Percentiles rank a stretch among this genome's conserved stretches.
Evolutionary conservation across 345 rosid species (phyloP).

Genomic region (Litchi chinensis): DNA sequence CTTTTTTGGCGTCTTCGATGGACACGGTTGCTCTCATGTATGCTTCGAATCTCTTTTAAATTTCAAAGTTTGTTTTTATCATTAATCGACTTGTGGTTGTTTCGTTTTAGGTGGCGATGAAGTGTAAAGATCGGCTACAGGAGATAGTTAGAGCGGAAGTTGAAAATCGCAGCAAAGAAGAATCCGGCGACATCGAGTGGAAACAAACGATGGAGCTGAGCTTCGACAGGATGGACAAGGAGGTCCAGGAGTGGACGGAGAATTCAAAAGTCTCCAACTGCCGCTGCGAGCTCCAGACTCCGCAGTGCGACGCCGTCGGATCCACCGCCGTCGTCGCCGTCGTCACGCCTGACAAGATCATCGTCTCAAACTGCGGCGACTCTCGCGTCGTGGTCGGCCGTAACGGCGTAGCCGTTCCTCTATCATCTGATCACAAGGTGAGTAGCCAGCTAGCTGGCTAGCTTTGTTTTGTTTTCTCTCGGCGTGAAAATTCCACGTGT

Average conservation of each 20-base stretch:
- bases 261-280: conserved; percentile 36
- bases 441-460: background rate
- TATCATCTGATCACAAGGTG: conserved; percentile 84
- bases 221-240: conserved; percentile 64
- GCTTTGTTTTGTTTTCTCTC: background rate
- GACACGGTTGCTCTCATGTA: conserved; percentile 99
- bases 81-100: background rate
- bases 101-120: conserved; percentile 56
- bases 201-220: conserved; percentile 56
- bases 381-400: conserved; percentile 89
- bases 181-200: conserved; percentile 50
- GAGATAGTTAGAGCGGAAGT: conserved; percentile 60
- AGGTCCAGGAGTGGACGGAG: conserved; percentile 41
- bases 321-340: conserved; percentile 82
- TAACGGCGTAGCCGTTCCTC: conserved; percentile 69
- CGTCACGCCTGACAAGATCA: conserved; percentile 62
- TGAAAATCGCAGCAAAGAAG: conserved; percentile 5
- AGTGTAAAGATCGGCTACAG: conserved; percentile 62
- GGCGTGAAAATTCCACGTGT: background rate
- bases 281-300: conserved; percentile 75
- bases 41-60: background rate
- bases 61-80: background rate
- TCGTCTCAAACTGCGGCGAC: conserved; percentile 86
- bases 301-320: conserved; percentile 87
- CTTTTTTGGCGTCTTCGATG: conserved; percentile 86